Evolutionary conservation across 2,329 filamentous ascomycete species (phyloP).

Genomic region (Aspergillus jensenii): DNA sequence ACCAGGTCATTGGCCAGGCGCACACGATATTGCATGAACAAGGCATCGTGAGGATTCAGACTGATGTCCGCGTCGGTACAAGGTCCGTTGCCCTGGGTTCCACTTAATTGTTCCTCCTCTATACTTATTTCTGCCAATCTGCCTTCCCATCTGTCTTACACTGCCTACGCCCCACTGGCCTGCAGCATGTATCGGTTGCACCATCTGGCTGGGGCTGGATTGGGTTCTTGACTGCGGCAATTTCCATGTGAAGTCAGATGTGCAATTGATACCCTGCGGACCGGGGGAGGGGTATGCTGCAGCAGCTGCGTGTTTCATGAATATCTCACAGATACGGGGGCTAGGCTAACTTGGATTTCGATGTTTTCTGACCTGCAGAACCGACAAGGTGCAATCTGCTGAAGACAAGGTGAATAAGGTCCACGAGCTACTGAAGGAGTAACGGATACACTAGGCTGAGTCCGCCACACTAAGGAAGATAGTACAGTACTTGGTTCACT

Average conservation of each 20-base stretch:
- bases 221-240: too few species aligned
- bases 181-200: not conserved
- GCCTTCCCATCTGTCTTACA: not conserved
- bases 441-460: not conserved
- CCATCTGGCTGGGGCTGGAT: not conserved
- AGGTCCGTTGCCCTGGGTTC: constrained; percentile 52
- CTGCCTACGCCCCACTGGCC: not conserved
- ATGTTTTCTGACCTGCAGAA: constrained; percentile 49
- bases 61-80: constrained; percentile 81
- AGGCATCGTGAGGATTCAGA: constrained; percentile 81
- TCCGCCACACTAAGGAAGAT: not conserved
- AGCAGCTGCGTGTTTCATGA: not conserved
- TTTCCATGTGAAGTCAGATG: not conserved
- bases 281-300: not conserved
- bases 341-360: constrained; percentile 10
- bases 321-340: not conserved
- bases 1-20: constrained; percentile 80
- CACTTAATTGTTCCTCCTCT: not conserved
- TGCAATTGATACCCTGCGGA: not conserved
- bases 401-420: constrained; percentile 74
- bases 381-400: constrained; percentile 80
- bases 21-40: constrained; percentile 74
- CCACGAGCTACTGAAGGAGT: constrained; percentile 49
- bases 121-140: not conserved
- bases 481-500: not conserved